Base-by-base conservation (phyloP, 257 asterid species). In the Przewalskia tangutica region DNA sequence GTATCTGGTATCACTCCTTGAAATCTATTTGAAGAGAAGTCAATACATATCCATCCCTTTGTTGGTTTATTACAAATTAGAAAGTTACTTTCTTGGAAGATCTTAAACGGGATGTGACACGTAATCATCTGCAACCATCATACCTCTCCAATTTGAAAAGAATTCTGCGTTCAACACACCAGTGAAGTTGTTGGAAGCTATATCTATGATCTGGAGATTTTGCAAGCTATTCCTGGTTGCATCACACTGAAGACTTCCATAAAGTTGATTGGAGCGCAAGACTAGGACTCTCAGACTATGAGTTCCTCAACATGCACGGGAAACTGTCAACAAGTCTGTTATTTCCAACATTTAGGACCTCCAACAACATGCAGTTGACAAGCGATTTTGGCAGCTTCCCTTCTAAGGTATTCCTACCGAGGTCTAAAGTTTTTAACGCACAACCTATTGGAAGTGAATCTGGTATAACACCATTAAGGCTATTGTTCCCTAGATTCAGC, bases 301-400 rank as follows among this genome's bases (percentile, higher is more conserved):
- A 18, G 17, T 71, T 71, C 12, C 13, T 73, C 68, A 87, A 73
- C 51, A 2, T 55, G 82, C 84, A 88, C 0, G 94, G 94, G 44
- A 89, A 85, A 2, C 9, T 62, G 65, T 89, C 91, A 9, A 82
- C 81, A 0, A 90, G 56, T 7, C 16, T 80, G 80, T 91, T 38
- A 38, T 38, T 38, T 4, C 40, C 40, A 38, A 38, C 40, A 38
- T 38, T 38, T 4, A 38, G 40, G 4, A 38, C 40, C 40, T 38
- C 40, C 40, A 38, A 38, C 40, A 4, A 38, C 40, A 2, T 4
- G 40, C 40, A 38, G 40, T 38, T 38, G 40, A 38, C 40, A 38
- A 38, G 40, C 40, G 40, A 38, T 38, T 38, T 38, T 38, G 40
- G 40, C 40, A 38, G 40, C 40, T 38, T 4, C 40, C 4, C 4